These are phyloP conservation scores for Draba incana DNA, from an alignment of 345 rosid genomes.

Conservation along the genomic window DNA sequence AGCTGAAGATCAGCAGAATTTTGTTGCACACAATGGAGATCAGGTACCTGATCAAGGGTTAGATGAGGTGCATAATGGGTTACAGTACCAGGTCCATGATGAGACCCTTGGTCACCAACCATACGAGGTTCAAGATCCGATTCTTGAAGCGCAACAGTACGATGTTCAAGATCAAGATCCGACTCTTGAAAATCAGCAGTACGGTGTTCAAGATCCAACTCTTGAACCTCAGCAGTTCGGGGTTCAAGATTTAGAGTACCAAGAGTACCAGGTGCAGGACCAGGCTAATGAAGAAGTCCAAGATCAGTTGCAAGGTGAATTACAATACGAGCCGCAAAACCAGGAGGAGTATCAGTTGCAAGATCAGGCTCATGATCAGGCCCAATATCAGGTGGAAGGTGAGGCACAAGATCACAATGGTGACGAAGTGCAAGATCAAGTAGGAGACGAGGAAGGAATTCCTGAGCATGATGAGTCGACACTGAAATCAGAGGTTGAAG, in stretches of 20 bases:
- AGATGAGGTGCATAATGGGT: constrained; percentile 43
- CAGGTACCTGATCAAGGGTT: constrained; percentile 39
- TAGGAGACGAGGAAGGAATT: constrained; percentile 41
- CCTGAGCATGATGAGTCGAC: constrained; percentile 41
- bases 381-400: constrained; percentile 35
- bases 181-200: constrained; percentile 27
- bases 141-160: constrained; percentile 39
- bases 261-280: constrained; percentile 25
- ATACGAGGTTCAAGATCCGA: constrained; percentile 37
- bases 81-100: constrained; percentile 39
- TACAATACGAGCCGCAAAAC: constrained; percentile 43
- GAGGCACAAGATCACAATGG: constrained; percentile 33
- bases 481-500: constrained; percentile 49
- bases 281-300: constrained; percentile 32
- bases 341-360: constrained; percentile 41
- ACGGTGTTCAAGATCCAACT: constrained; percentile 32
- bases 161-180: constrained; percentile 43
- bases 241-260: constrained; percentile 40
- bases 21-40: constrained; percentile 47
- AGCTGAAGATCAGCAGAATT: constrained; percentile 47
- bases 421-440: constrained; percentile 39
- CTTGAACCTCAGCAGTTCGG: constrained; percentile 42
- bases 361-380: constrained; percentile 32
- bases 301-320: constrained; percentile 37
- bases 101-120: constrained; percentile 45